Evolutionary conservation across 495 filamentous ascomycete species (phyloP).

Genomic region (Penicillium cinerascens): DNA sequence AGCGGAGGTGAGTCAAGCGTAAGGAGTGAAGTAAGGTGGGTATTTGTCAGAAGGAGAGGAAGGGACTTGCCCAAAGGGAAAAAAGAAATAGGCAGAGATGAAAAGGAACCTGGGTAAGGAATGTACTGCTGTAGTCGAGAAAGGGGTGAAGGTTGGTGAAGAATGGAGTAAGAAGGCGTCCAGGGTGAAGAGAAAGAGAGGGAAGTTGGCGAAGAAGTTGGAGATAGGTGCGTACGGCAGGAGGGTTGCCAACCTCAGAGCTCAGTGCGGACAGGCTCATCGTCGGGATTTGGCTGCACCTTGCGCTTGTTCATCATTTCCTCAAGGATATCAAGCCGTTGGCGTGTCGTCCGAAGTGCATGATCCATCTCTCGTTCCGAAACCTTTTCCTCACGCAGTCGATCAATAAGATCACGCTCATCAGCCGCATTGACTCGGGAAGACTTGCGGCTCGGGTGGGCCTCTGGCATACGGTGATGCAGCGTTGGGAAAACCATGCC

Average conservation of each 20-base stretch:
- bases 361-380: slow-evolving; percentile 76
- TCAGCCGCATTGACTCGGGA: slow-evolving; percentile 22
- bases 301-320: slow-evolving; percentile 61
- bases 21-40: background rate
- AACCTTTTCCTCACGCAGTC: slow-evolving; percentile 67
- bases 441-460: slow-evolving; percentile 19
- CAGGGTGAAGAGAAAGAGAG: background rate
- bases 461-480: slow-evolving; percentile 25
- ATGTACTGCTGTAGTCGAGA: background rate
- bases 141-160: background rate
- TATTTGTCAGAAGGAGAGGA: slow-evolving; percentile 6
- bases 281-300: slow-evolving; percentile 13
- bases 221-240: background rate
- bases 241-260: slow-evolving; percentile 4
- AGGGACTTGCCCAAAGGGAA: background rate
- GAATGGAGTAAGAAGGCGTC: background rate
- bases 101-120: background rate
- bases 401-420: slow-evolving; percentile 36
- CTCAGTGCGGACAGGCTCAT: slow-evolving; percentile 16
- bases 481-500: slow-evolving; percentile 48
- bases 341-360: slow-evolving; percentile 81
- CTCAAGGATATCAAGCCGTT: slow-evolving; percentile 72
- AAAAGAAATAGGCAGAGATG: background rate
- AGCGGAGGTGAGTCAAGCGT: background rate
- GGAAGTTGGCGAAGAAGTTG: background rate